These are phyloP conservation scores for Scytalidium sp. DNA, from an alignment of 2,329 filamentous ascomycete genomes.

Conservation along the genomic window DNA sequence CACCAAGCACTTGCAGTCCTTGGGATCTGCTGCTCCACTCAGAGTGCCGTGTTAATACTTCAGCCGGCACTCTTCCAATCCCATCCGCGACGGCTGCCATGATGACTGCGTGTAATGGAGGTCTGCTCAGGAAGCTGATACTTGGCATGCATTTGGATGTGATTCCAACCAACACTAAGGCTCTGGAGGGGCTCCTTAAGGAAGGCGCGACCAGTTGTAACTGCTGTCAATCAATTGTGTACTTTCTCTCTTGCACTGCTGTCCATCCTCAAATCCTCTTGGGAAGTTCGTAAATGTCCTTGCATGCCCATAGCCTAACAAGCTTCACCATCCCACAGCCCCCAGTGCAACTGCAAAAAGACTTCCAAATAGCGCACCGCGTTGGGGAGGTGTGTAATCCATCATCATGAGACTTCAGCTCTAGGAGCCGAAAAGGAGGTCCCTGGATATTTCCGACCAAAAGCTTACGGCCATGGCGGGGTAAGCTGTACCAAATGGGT, in stretches of 20 bases:
- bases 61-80: neutral
- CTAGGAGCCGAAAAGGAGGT: neutral
- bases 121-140: neutral
- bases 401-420: neutral
- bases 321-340: too few relatives aligned
- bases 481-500: neutral
- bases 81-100: neutral
- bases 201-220: too few relatives aligned
- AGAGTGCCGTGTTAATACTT: neutral
- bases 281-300: too few relatives aligned
- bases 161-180: too few relatives aligned
- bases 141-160: neutral
- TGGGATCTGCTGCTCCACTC: neutral
- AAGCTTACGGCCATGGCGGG: neutral
- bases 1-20: neutral
- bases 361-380: too few relatives aligned
- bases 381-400: neutral
- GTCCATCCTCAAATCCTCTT: too few relatives aligned
- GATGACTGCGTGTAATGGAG: neutral
- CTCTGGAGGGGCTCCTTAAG: too few relatives aligned
- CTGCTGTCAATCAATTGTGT: too few relatives aligned
- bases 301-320: too few relatives aligned
- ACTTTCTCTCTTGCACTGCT: too few relatives aligned
- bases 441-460: neutral
- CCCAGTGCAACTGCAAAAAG: too few relatives aligned